phyloP scores from a whole-genome alignment of 306 rosid genomes.

The Astragalus membranaceus region DNA sequence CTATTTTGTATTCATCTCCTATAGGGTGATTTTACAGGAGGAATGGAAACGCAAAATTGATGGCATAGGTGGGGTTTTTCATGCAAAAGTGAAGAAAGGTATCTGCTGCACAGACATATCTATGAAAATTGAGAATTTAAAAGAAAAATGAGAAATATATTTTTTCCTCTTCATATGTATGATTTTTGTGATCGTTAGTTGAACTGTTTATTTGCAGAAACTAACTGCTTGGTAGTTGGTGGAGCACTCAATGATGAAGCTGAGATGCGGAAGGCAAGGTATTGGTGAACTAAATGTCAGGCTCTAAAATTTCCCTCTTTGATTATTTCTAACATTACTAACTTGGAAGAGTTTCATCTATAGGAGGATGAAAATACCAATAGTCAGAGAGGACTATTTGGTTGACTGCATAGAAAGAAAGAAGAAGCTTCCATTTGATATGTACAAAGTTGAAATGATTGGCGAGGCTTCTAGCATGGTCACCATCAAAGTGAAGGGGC shows the following conservation, averaged over 20 bases:
- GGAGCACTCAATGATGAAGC: constrained; percentile 54
- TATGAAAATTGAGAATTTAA: background rate
- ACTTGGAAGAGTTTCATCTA: constrained; percentile 21
- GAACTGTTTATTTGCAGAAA: constrained; percentile 52
- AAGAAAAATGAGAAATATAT: background rate
- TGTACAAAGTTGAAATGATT: constrained; percentile 65
- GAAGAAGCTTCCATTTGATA: constrained; percentile 74
- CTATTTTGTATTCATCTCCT: constrained; percentile 18
- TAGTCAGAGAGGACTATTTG: constrained; percentile 85
- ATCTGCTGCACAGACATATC: constrained; percentile 15
- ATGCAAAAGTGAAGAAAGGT: constrained; percentile 89
- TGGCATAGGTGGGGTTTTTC: constrained; percentile 56
- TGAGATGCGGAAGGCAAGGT: constrained; percentile 87
- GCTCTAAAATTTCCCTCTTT: constrained; percentile 13
- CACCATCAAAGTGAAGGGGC: constrained; percentile 92
- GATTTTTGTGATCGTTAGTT: background rate
- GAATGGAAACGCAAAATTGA: constrained; percentile 70
- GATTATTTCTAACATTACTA: constrained; percentile 8
- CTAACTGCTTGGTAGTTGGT: constrained; percentile 78
- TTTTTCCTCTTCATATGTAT: background rate
- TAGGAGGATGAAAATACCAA: constrained; percentile 87
- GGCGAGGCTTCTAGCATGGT: constrained; percentile 76
- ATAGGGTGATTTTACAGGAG: constrained; percentile 43
- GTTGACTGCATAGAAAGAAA: constrained; percentile 66
- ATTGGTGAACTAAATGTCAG: constrained; percentile 19